Base-by-base conservation (phyloP, 768 basidiomycete genomes). In the Agaricus sinodeliciosus region DNA sequence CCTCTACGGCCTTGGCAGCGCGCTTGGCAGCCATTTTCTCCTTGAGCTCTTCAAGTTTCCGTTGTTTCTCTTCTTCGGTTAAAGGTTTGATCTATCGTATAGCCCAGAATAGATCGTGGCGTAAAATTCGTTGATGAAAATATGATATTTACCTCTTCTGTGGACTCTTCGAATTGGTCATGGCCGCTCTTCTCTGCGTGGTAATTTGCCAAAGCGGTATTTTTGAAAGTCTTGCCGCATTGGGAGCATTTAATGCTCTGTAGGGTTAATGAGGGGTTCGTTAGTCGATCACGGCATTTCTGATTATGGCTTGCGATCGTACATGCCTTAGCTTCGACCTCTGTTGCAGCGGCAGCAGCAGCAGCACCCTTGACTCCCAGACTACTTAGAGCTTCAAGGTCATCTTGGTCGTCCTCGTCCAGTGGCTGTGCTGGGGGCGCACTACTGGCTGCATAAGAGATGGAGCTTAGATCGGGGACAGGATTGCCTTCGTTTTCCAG, bases 151-250 rank as follows among this genome's bases (percentile, higher is more conserved):
- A 90, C 93, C 78, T 97, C 95, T 62, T 98, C 94, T 0, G 84
- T 90, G 1, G 89, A 93, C 63, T 97, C 95, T 65, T 96, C 94
- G 57, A 97, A 98, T 59, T 94, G 85, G 67, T 92, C 85, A 64
- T 99, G 95, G 0, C 95, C 95, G 59, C 84, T 90, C 73, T 93
- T 93, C 68, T 94, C 92, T 0, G 93, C 94, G 61, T 96, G 94
- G 67, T 82, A 95, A 59, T 90, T 90, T 12, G 91, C 94, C 13
- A 95, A 72, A 2, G 89, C 90, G 0, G 89, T 86, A 59, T 90
- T 93, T 62, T 69, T 74, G 75, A 96, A 96, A 19, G 82, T 74
- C 71, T 96, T 96, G 55, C 85, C 81, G 65, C 94, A 95, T 61
- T 87, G 67, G 5, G 82, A 77, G 63, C 90, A 93, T 69, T 84